Percentiles rank a stretch among this genome's conserved stretches.
Conservation (phyloP, 106 monocot genomes). For the Allium fistulosum region DNA sequence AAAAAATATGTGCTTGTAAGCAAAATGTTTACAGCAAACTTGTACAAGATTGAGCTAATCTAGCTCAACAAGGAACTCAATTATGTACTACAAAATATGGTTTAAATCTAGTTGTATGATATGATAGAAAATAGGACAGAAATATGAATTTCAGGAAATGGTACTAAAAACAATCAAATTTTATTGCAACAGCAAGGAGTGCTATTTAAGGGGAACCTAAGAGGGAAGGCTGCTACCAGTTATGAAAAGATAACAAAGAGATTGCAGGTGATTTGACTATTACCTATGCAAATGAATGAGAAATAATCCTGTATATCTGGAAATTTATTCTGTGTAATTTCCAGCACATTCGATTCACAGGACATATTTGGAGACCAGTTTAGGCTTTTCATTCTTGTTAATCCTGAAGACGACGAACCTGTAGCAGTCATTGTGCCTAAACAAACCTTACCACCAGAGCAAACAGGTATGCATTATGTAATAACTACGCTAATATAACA, state of each 20-base stretch:
- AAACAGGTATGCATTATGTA: constrained; percentile 57
- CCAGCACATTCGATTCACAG: constrained; percentile 37
- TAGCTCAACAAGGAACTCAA: no score
- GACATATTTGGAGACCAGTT: constrained; percentile 91
- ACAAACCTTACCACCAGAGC: constrained; percentile 54
- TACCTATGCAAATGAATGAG: neutral
- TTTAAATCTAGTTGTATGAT: no score
- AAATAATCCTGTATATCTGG: neutral
- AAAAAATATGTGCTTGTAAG: no score
- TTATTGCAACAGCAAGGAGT: constrained; percentile 56
- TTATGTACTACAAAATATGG: no score
- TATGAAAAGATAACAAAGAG: constrained; percentile 83
- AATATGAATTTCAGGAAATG: no score
- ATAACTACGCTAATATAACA: neutral
- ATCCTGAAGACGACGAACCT: constrained; percentile 93
- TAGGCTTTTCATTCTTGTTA: constrained; percentile 82
- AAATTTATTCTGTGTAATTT: constrained; percentile 23
- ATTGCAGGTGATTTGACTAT: constrained; percentile 44
- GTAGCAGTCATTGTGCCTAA: constrained; percentile 86
- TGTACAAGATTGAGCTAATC: no score
- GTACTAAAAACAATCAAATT: no score
- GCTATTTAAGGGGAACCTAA: constrained; percentile 82
- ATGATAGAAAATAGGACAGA: no score
- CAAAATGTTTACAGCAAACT: no score
- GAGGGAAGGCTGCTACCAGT: constrained; percentile 71